Percentiles rank a stretch among this genome's conserved stretches.
phyloP scores from a whole-genome alignment of 257 asterid species.

The Solanum pennellii region DNA sequence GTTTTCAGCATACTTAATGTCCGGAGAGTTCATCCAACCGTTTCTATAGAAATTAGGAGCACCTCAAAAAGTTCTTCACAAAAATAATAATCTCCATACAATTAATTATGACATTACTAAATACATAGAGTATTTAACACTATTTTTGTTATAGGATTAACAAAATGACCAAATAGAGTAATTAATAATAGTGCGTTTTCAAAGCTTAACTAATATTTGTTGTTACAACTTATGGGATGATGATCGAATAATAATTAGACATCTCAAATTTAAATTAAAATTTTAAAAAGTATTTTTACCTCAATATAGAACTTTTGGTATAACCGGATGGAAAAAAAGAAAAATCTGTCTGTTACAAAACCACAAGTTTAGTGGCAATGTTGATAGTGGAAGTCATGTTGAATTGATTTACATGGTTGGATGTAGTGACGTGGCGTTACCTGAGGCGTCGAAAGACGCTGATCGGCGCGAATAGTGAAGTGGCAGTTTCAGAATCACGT shows the following conservation, averaged over 20 bases:
- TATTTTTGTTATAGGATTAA: background rate
- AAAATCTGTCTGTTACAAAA: background rate
- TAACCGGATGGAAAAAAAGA: background rate
- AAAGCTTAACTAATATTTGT: background rate
- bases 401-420: background rate
- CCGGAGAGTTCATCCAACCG: background rate
- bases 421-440: background rate
- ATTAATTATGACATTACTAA: no score
- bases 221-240: no score
- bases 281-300: no score
- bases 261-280: no score
- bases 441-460: background rate
- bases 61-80: no score
- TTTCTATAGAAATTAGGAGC: no score
- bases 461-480: slow-evolving; percentile 7
- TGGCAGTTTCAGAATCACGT: slow-evolving; percentile 10
- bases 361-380: background rate
- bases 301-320: no score
- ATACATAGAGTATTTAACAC: background rate
- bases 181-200: background rate
- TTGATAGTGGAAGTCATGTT: background rate
- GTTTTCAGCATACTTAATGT: background rate
- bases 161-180: background rate
- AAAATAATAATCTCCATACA: no score
- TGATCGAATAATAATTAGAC: no score